Evolutionary conservation across 257 asterid species (phyloP).

Genomic region (Solanum verrucosum): DNA sequence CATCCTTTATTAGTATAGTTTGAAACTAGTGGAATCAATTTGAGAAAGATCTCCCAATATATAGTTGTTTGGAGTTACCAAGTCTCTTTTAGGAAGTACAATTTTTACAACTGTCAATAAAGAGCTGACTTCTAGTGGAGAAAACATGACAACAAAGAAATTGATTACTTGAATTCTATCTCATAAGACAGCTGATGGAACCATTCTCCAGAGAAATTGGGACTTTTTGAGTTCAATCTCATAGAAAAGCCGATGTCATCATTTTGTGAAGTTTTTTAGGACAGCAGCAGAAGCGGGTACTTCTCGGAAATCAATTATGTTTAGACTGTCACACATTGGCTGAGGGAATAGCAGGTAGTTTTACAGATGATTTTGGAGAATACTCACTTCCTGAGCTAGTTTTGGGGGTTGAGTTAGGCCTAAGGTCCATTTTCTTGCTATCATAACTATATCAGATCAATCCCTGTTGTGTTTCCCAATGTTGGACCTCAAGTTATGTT

Average conservation of each 20-base stretch:
- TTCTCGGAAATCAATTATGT: neutral
- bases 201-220: neutral
- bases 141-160: neutral
- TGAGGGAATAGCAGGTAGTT: neutral
- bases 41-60: neutral
- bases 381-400: neutral
- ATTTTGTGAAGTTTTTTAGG: neutral
- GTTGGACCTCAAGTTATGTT: neutral
- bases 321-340: neutral
- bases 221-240: neutral
- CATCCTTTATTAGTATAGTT: neutral
- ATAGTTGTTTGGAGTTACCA: neutral
- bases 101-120: neutral
- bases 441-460: neutral
- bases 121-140: neutral
- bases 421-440: neutral
- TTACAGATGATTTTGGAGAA: neutral
- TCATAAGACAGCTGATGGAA: neutral
- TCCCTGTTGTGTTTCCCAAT: neutral
- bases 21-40: neutral
- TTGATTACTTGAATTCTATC: neutral
- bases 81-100: neutral
- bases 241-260: neutral
- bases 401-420: neutral
- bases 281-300: neutral